Evolutionary conservation across 1,139 yeast genomes (phyloP).

Genomic region (Hyphopichia pseudoburtonii): DNA sequence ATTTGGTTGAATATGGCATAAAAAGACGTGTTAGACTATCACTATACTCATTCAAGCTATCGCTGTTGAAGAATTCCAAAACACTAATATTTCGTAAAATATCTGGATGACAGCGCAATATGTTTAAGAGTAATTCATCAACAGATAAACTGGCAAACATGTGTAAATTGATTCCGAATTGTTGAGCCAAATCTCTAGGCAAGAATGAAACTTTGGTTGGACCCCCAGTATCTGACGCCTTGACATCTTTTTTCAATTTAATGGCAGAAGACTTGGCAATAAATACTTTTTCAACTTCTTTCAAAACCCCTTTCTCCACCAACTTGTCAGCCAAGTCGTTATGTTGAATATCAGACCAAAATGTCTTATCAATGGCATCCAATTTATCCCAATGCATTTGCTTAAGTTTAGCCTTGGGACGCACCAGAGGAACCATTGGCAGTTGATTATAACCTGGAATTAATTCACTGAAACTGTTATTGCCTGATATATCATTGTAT

Average conservation of each 20-base stretch:
- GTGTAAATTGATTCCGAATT: conserved; percentile 90
- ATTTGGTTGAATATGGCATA: conserved; percentile 68
- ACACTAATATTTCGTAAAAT: conserved; percentile 68
- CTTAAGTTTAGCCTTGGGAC: conserved; percentile 70
- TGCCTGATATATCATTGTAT: conserved; percentile 14
- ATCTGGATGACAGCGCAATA: conserved; percentile 71
- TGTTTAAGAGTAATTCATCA: conserved; percentile 60
- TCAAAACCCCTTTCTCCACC: conserved; percentile 68
- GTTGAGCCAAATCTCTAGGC: conserved; percentile 76
- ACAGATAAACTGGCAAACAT: conserved; percentile 66
- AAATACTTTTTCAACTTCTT: conserved; percentile 77
- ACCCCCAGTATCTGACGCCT: conserved; percentile 25
- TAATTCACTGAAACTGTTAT: background rate
- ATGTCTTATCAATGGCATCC: conserved; percentile 66
- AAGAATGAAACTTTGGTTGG: conserved; percentile 56
- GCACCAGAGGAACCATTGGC: conserved; percentile 17
- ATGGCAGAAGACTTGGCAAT: conserved; percentile 56
- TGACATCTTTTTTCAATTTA: conserved; percentile 35
- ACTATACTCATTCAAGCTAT: conserved; percentile 71
- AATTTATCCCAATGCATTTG: conserved; percentile 96
- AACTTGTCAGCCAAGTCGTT: conserved; percentile 52
- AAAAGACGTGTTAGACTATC: conserved; percentile 63
- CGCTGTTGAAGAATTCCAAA: conserved; percentile 77
- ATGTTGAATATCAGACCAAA: conserved; percentile 70
- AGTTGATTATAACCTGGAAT: conserved; percentile 1